A percentile compares a stretch with the other conserved stretches of the same genome.
These are phyloP conservation scores for Lizanozyma gosingica DNA, from an alignment of 1,139 yeast species.

Conservation along the genomic window DNA sequence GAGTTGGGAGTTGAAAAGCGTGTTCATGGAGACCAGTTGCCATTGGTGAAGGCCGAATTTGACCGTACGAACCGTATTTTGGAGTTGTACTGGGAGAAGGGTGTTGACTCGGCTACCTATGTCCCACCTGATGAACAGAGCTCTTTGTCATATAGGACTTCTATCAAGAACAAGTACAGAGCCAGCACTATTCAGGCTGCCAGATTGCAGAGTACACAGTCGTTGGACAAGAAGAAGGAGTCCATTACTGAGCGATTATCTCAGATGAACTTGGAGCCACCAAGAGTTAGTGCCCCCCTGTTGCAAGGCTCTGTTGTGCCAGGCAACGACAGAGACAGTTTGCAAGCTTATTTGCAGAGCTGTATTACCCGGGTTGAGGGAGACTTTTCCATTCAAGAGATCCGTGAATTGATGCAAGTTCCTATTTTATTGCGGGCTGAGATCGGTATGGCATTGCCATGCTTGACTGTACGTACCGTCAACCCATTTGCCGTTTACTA, in stretches of 20 bases:
- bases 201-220: slow-evolving; percentile 35
- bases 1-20: slow-evolving; percentile 95
- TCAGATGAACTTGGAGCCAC: slow-evolving; percentile 43
- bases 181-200: slow-evolving; percentile 70
- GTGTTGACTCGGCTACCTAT: slow-evolving; percentile 84
- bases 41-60: slow-evolving; percentile 86
- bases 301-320: too few relatives aligned
- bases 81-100: slow-evolving; percentile 88
- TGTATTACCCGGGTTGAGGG: slow-evolving; percentile 56
- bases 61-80: slow-evolving; percentile 59
- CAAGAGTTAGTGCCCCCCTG: slow-evolving; percentile 39
- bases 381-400: slow-evolving; percentile 60
- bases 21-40: slow-evolving; percentile 96
- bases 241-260: slow-evolving; percentile 40
- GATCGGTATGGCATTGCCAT: slow-evolving; percentile 90
- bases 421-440: slow-evolving; percentile 88
- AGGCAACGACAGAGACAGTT: slow-evolving; percentile 21
- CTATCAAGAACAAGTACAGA: slow-evolving; percentile 71
- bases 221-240: slow-evolving; percentile 24
- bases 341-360: slow-evolving; percentile 49
- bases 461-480: slow-evolving; percentile 86
- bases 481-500: slow-evolving; percentile 58
- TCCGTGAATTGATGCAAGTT: slow-evolving; percentile 65
- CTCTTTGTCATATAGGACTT: slow-evolving; percentile 64
- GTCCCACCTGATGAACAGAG: slow-evolving; percentile 83